A percentile compares a stretch with the other conserved stretches of the same genome.
Evolutionary conservation across 805 yeast genomes (phyloP).

Genomic region (Kluyveromyces wickerhamii): DNA sequence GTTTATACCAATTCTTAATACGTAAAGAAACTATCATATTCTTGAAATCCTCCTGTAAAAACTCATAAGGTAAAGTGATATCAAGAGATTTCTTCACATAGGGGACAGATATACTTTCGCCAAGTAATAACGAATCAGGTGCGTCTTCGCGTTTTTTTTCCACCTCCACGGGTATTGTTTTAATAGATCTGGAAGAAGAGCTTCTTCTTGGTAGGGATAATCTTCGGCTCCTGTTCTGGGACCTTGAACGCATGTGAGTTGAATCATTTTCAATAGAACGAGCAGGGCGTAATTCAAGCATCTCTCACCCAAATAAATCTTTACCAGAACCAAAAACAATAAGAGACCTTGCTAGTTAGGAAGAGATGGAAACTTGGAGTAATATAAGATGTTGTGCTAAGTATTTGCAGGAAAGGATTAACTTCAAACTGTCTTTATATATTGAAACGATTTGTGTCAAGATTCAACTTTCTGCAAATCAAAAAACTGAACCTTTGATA

Average conservation of each 20-base stretch:
- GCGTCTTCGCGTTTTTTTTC: constrained; percentile 9
- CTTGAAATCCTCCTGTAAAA: constrained; percentile 74
- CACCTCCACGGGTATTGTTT: constrained; percentile 23
- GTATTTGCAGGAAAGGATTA: no score
- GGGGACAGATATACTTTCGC: constrained; percentile 29
- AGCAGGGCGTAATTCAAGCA: constrained; percentile 4
- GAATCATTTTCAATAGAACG: constrained; percentile 4
- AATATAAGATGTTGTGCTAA: no score
- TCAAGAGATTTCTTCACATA: constrained; percentile 57
- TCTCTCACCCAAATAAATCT: neutral
- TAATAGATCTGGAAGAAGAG: constrained; percentile 24
- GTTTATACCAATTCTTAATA: constrained; percentile 70
- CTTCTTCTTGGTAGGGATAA: constrained; percentile 21
- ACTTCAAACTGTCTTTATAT: no score
- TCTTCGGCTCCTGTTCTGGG: constrained; percentile 32
- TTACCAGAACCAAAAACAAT: no score
- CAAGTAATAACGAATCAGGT: constrained; percentile 4
- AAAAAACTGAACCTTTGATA: no score
- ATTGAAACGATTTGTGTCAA: no score
- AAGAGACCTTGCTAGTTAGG: no score
- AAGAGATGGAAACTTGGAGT: no score
- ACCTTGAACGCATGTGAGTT: constrained; percentile 27
- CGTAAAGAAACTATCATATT: constrained; percentile 53
- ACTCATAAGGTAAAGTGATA: constrained; percentile 71
- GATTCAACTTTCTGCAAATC: no score